phyloP scores from a whole-genome alignment of 192 early-diverging fungal species.

The Podila clonocystis region DNA sequence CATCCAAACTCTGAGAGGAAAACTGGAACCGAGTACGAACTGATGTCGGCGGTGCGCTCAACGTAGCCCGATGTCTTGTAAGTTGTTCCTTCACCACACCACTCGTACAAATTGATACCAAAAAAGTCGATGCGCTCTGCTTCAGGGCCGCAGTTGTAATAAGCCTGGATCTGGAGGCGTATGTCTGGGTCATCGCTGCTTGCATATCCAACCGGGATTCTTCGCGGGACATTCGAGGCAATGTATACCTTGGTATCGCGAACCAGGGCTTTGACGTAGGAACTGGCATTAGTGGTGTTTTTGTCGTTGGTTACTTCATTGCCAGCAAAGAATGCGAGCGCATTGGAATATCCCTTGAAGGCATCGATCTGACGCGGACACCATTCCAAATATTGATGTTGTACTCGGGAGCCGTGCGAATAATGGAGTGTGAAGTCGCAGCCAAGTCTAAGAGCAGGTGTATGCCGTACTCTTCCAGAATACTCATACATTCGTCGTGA shows the following conservation, averaged over 20 bases:
- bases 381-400: constrained; percentile 62
- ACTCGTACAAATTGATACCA: constrained; percentile 80
- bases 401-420: constrained; percentile 71
- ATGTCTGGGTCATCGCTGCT: constrained; percentile 79
- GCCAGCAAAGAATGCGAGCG: constrained; percentile 75
- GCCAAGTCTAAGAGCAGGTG: constrained; percentile 78
- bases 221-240: constrained; percentile 52
- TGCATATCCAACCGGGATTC: constrained; percentile 79
- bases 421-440: constrained; percentile 68
- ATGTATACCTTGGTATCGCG: constrained; percentile 74
- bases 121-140: constrained; percentile 76
- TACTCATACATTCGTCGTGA: constrained; percentile 80
- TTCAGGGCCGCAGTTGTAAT: constrained; percentile 74
- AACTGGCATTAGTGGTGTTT: constrained; percentile 68
- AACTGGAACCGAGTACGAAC: constrained; percentile 69
- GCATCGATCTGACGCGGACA: constrained; percentile 65
- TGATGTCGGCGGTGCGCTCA: constrained; percentile 67
- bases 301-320: constrained; percentile 77
- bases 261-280: constrained; percentile 72
- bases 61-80: constrained; percentile 76
- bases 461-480: constrained; percentile 69
- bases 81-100: constrained; percentile 70
- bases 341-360: constrained; percentile 72
- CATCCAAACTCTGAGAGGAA: constrained; percentile 84
- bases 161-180: constrained; percentile 69